phyloP scores from a whole-genome alignment of 2,329 filamentous ascomycete genomes.

The Verruconis gallopava region DNA sequence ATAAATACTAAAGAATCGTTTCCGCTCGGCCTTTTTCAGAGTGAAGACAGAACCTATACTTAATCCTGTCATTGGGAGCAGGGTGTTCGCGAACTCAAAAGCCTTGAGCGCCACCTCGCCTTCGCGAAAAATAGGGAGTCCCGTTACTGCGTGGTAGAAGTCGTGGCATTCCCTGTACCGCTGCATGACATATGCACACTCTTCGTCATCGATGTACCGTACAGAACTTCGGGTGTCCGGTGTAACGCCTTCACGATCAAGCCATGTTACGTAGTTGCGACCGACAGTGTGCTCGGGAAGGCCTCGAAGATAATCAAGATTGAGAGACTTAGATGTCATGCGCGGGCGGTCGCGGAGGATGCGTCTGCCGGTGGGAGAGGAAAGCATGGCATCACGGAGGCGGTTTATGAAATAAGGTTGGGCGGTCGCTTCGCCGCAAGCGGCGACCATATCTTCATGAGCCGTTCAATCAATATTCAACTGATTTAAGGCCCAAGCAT shows the following conservation, averaged over 20 bases:
- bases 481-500: not conserved
- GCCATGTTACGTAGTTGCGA: constrained; percentile 71
- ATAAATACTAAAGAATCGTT: constrained; percentile 61
- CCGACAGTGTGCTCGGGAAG: constrained; percentile 67
- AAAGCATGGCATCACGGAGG: constrained; percentile 84
- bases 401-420: constrained; percentile 91
- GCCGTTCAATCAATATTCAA: no score
- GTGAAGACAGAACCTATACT: constrained; percentile 59
- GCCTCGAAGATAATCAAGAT: constrained; percentile 55
- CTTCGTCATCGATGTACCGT: constrained; percentile 83
- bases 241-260: constrained; percentile 86
- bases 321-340: constrained; percentile 61
- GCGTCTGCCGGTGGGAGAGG: constrained; percentile 67
- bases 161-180: constrained; percentile 95
- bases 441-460: constrained; percentile 72
- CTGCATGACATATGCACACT: constrained; percentile 98
- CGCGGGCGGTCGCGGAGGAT: constrained; percentile 85
- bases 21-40: constrained; percentile 49
- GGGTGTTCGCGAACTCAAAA: constrained; percentile 91
- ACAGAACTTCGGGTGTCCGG: constrained; percentile 77
- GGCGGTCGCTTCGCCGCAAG: constrained; percentile 86
- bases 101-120: constrained; percentile 96
- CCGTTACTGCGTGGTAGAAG: constrained; percentile 92
- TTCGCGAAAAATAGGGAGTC: constrained; percentile 81
- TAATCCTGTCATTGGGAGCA: constrained; percentile 88